Evolutionary conservation across 768 basidiomycete species (phyloP), one percentile per base, ranked within the genome.

Genomic region (Clavulina sp.): DNA sequence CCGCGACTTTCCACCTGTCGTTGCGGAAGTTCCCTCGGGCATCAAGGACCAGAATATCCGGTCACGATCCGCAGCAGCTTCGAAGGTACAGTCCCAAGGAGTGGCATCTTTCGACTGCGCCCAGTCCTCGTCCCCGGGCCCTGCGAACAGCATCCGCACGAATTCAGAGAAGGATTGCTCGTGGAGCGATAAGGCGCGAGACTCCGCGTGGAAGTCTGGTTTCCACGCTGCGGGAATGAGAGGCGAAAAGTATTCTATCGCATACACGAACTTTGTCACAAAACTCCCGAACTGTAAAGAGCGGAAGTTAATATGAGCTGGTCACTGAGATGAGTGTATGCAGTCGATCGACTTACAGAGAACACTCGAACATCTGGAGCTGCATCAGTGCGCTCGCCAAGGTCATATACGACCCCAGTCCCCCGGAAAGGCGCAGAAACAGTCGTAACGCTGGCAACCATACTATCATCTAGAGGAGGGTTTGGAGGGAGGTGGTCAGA

Each of bases 371-470:
- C 48, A 7, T 9, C 48, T 40, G 26, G 31, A 7, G 48, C 21
- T 7, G 48, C 7, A n/a, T 49, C 48, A 36, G 7, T n/a, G 24
- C 24, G 9, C 32, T 49, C 48, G 9, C 48, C 48, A 13, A 49
- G 32, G 32, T 9, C 18, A 40, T 49, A 49, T 9, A 49, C 48
- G 18, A 49, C 16, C 48, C 18, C 23, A 18, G 48, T 49, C 32
- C 48, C 48, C 24, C 48, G 24, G 29, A 49, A 49, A 13, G 48
- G 48, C 13, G 48, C n/a, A 40, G 48, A 49, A 13, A 49, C 26
- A 9, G 48, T 38, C 13, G 36, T 38, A 21, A 38, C 36, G 21
- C 13, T 13, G 13, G 21, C 13, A 21, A 38, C 36, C 36, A 38
- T 38, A n/a, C n/a, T n/a, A n/a, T n/a, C n/a, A n/a, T n/a, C n/a